phyloP scores from a whole-genome alignment of 768 basidiomycete genomes.

The Exsudoporus frostii region DNA sequence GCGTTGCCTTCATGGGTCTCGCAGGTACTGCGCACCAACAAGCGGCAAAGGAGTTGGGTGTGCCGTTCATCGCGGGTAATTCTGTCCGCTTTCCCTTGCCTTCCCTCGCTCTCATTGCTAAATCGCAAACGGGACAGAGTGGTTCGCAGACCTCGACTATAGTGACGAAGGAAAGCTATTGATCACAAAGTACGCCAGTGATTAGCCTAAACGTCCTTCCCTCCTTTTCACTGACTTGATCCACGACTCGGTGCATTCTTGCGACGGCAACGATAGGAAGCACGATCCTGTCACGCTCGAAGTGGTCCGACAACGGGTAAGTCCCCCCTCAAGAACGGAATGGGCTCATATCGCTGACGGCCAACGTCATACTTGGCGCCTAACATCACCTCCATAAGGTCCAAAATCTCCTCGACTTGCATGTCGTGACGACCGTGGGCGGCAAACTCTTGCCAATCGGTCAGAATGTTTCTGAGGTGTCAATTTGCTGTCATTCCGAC shows the following conservation, averaged over 20 bases:
- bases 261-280: conserved; percentile 35
- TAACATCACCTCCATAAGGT: conserved; percentile 33
- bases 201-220: too few species aligned
- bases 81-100: not conserved
- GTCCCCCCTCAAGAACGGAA: not conserved
- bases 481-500: conserved; percentile 66
- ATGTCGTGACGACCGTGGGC: conserved; percentile 46
- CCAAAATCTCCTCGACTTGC: conserved; percentile 39
- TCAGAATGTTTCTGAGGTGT: conserved; percentile 44
- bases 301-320: conserved; percentile 43
- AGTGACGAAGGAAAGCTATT: conserved; percentile 52
- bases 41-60: conserved; percentile 50
- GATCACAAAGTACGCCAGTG: conserved; percentile 48
- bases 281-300: conserved; percentile 46
- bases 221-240: not conserved
- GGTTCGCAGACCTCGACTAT: conserved; percentile 69
- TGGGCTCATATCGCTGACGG: not conserved
- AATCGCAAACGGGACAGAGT: conserved; percentile 39
- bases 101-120: not conserved
- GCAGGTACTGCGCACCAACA: conserved; percentile 61
- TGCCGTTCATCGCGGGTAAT: conserved; percentile 60
- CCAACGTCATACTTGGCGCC: not conserved
- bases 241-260: not conserved
- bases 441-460: conserved; percentile 43
- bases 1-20: conserved; percentile 58